A percentile compares a stretch with the other conserved stretches of the same genome.
Evolutionary conservation across 805 yeast genomes (phyloP).

Genomic region (Limtongia smithiae): DNA sequence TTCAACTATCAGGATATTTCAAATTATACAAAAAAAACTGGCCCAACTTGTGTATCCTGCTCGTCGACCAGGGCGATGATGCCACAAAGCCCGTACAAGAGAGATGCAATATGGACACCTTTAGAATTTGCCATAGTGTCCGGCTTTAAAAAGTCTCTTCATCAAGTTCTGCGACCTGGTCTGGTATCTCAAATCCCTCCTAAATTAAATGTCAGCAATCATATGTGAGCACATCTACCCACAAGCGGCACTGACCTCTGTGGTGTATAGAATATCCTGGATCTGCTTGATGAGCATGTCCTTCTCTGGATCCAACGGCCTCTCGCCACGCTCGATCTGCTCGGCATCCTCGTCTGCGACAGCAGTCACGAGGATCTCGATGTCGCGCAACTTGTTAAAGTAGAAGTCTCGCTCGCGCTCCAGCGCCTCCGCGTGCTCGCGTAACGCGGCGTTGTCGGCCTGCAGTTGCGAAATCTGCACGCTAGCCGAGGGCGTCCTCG

Average conservation of each 20-base stretch:
- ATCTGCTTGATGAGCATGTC: constrained; percentile 48
- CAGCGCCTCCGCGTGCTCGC: constrained; percentile 58
- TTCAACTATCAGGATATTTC: no score
- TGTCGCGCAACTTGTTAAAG: constrained; percentile 81
- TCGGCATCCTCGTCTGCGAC: constrained; percentile 51
- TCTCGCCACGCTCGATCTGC: constrained; percentile 59
- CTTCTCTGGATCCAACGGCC: constrained; percentile 16
- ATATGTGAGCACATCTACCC: no score
- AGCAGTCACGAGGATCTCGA: constrained; percentile 74
- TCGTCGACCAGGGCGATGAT: no score
- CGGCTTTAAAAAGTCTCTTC: constrained; percentile 15
- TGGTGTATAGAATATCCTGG: constrained; percentile 66
- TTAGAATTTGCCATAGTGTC: no score
- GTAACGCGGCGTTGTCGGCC: constrained; percentile 56
- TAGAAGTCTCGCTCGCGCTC: constrained; percentile 83
- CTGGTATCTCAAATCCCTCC: constrained; percentile 65
- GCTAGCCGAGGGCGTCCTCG: constrained; percentile 22
- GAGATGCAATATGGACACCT: no score
- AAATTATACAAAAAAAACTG: no score
- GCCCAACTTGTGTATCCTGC: no score
- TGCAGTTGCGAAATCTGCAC: constrained; percentile 36
- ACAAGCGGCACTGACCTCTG: constrained; percentile 41
- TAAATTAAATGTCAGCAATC: not conserved
- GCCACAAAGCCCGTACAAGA: no score
- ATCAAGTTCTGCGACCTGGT: constrained; percentile 36